phyloP scores from a whole-genome alignment of 2,329 filamentous ascomycete species.

The Atkinsonella hypoxylon region DNA sequence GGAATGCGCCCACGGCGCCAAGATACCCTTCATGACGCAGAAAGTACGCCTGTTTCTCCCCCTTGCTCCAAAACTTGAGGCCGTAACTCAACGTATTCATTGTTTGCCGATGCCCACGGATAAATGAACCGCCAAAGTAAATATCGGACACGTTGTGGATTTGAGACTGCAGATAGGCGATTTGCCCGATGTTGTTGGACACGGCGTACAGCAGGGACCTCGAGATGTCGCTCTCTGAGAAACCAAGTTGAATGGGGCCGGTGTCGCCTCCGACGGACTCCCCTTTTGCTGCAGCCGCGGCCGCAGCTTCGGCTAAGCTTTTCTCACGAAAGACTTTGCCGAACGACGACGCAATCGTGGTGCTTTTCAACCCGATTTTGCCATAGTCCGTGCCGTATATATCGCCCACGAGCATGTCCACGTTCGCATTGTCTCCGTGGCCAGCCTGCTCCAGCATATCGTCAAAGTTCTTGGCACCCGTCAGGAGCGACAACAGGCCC shows the following conservation, averaged over 20 bases:
- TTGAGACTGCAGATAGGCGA: conserved; percentile 93
- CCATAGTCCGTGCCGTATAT: conserved; percentile 95
- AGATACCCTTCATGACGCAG: conserved; percentile 91
- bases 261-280: conserved; percentile 36
- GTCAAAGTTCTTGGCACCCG: conserved; percentile 90
- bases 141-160: conserved; percentile 86
- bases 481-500: conserved; percentile 84
- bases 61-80: conserved; percentile 95
- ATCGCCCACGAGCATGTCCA: conserved; percentile 95
- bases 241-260: conserved; percentile 32
- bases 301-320: conserved; percentile 64
- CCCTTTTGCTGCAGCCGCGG: conserved; percentile 68
- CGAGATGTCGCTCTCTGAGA: conserved; percentile 75
- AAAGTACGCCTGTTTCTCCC: conserved; percentile 90
- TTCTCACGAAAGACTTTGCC: conserved; percentile 96
- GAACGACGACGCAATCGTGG: conserved; percentile 89
- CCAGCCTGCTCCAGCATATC: conserved; percentile 93
- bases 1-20: conserved; percentile 83
- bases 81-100: conserved; percentile 97
- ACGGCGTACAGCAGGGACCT: conserved; percentile 88
- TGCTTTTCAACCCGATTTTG: conserved; percentile 93
- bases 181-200: conserved; percentile 96
- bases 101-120: conserved; percentile 89
- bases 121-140: conserved; percentile 96
- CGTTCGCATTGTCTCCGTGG: conserved; percentile 78